These are phyloP conservation scores for Mycena rebaudengoi DNA, from an alignment of 768 basidiomycete species.

Conservation along the genomic window DNA sequence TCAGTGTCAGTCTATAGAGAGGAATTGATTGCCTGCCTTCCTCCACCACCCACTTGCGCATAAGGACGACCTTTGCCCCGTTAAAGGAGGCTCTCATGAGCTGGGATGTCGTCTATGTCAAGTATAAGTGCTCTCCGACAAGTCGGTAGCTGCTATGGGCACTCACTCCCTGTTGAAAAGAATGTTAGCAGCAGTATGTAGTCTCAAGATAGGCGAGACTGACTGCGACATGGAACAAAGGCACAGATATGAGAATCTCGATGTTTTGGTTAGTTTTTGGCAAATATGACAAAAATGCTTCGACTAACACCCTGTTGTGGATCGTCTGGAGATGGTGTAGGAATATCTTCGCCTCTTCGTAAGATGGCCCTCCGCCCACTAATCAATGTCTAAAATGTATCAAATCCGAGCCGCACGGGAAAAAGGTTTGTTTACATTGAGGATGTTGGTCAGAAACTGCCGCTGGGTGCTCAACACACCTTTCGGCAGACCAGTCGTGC, in stretches of 20 bases:
- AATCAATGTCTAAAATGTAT: conserved; percentile 52
- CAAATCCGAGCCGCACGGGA: neutral
- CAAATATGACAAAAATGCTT: too few relatives aligned
- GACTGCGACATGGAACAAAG: conserved; percentile 73
- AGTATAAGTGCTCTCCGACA: neutral
- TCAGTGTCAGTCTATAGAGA: neutral
- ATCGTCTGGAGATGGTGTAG: conserved; percentile 40
- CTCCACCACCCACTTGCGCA: conserved; percentile 55
- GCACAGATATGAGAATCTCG: conserved; percentile 65
- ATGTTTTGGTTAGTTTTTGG: too few relatives aligned
- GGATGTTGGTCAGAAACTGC: conserved; percentile 65
- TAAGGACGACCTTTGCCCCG: conserved; percentile 56
- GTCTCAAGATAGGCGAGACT: conserved; percentile 38
- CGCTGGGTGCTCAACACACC: conserved; percentile 75
- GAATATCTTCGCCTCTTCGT: conserved; percentile 54
- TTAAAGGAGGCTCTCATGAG: conserved; percentile 48
- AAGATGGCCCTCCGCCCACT: conserved; percentile 54
- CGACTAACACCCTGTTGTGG: conserved; percentile 60
- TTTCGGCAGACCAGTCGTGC: conserved; percentile 41
- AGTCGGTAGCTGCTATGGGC: conserved; percentile 36
- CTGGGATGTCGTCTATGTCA: too few relatives aligned
- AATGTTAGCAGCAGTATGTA: neutral
- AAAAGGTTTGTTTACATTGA: conserved; percentile 51
- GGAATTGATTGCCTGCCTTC: neutral
- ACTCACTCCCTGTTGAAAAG: conserved; percentile 15